A percentile compares a stretch with the other conserved stretches of the same genome.
Evolutionary conservation across 2,329 filamentous ascomycete species (phyloP).

Genomic region (Alternaria brassicicola): DNA sequence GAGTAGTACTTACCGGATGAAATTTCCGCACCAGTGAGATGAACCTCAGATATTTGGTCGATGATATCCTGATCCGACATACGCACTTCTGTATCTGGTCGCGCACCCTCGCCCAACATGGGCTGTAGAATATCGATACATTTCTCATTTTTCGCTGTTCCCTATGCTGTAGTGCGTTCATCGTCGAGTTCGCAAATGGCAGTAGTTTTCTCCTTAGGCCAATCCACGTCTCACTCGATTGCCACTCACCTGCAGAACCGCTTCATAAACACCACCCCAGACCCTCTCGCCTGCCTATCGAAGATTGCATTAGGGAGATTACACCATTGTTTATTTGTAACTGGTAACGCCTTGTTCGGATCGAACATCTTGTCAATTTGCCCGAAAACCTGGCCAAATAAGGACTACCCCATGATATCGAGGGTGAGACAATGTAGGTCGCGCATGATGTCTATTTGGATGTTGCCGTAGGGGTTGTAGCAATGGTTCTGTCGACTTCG

Average conservation of each 20-base stretch:
- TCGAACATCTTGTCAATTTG: constrained; percentile 7
- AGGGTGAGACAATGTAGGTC: constrained; percentile 2
- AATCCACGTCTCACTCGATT: constrained; percentile 1
- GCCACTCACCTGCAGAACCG: background rate
- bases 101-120: constrained; percentile 2
- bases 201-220: constrained; percentile 5
- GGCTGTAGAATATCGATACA: constrained; percentile 5
- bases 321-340: background rate
- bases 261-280: constrained; percentile 2
- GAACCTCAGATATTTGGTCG: constrained; percentile 3
- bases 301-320: constrained; percentile 1
- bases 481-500: background rate
- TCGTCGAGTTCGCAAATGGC: constrained; percentile 6
- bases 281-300: constrained; percentile 1
- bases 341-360: background rate
- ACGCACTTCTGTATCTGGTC: constrained; percentile 3
- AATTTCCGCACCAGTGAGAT: background rate
- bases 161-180: background rate
- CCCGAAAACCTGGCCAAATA: constrained; percentile 1
- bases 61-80: constrained; percentile 4
- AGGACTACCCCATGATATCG: constrained; percentile 4
- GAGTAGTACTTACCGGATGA: background rate
- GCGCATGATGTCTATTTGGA: constrained; percentile 3
- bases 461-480: background rate
- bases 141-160: background rate